Evolutionary conservation across 768 basidiomycete species (phyloP), one percentile per base, ranked within the genome.

Genomic region (Boletus speciosus): DNA sequence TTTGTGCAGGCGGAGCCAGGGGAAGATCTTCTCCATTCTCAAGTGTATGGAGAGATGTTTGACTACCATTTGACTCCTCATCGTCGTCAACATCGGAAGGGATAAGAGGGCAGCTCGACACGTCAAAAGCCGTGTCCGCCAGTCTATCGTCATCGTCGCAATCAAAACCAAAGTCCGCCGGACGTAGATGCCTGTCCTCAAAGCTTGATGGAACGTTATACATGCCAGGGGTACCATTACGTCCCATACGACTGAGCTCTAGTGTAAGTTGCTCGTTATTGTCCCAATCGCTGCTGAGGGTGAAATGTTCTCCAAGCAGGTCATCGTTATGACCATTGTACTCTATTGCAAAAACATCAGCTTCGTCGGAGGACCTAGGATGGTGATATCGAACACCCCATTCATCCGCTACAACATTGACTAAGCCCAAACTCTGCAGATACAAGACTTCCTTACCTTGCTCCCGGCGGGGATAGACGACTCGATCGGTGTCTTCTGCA

Each of bases 31-130:
- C 66, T 29, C 57, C 58, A 21, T 70, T 64, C 36, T 62, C 61
- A 36, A 66, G 70, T 25, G 65, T 72, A 23, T 57, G 66, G 38
- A 61, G 54, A 36, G 61, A 68, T 7, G 37, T 29, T 35, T 55
- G 70, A 27, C 60, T 60, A 21, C 65, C 66, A 47, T 66, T 69
- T 12, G 68, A 72, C 10, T 59, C 63, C 34, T 61, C 69, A 19
- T 69, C 65, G 8, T 69, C 69, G 8, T 57, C 60, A 5, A 66
- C 60, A 47, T 71, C 69, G 1, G 52, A 65, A 31, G 68, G 66
- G 15, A 37, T 34, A 40, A 59, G 57, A 23, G 64, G 62, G 48
- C 49, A 56, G 19, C 54, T 56, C 27, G 58, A 63, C 27, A 57
- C 43, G 32, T 70, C 60, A 37, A 68, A 62, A 25, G 58, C 25